These are phyloP conservation scores for Sordaria brevicollis DNA, from an alignment of 495 filamentous ascomycete genomes.

Conservation along the genomic window DNA sequence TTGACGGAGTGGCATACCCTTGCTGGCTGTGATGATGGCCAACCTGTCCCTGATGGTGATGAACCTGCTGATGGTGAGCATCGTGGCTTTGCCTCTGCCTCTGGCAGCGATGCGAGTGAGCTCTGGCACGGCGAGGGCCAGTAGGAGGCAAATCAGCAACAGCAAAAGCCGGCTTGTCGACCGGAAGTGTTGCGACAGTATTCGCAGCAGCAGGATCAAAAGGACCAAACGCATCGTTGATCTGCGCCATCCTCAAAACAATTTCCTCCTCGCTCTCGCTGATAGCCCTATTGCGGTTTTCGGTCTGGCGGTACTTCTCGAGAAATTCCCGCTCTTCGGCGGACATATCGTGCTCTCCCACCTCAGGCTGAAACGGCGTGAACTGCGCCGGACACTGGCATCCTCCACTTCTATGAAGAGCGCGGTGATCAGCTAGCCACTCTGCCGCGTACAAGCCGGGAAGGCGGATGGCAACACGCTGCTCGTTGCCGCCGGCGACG, in stretches of 20 bases:
- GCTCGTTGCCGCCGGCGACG: constrained; percentile 3
- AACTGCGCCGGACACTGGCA: constrained; percentile 26
- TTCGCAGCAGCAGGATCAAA: not conserved
- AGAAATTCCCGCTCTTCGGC: constrained; percentile 2
- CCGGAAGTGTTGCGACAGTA: not conserved
- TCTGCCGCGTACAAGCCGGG: constrained; percentile 28
- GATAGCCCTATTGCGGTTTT: not conserved
- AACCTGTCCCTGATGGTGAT: not conserved
- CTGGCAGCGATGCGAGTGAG: not conserved
- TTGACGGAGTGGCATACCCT: not conserved
- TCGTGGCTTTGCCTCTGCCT: not conserved
- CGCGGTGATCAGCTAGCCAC: constrained; percentile 29
- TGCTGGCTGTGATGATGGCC: not conserved
- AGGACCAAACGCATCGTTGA: constrained; percentile 5
- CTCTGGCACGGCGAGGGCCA: constrained; percentile 1
- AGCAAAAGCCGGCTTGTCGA: not conserved
- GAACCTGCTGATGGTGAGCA: not conserved
- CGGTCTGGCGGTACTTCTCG: constrained; percentile 4
- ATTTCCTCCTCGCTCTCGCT: not conserved
- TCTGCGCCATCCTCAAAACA: constrained; percentile 4
- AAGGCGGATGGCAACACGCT: constrained; percentile 19
- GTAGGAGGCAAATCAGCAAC: not conserved
- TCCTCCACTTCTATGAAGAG: constrained; percentile 18
- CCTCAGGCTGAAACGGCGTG: constrained; percentile 9
- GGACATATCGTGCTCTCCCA: constrained; percentile 8